phyloP scores from a whole-genome alignment of 371 early-diverging fungal species.

The Mortierella sp. region DNA sequence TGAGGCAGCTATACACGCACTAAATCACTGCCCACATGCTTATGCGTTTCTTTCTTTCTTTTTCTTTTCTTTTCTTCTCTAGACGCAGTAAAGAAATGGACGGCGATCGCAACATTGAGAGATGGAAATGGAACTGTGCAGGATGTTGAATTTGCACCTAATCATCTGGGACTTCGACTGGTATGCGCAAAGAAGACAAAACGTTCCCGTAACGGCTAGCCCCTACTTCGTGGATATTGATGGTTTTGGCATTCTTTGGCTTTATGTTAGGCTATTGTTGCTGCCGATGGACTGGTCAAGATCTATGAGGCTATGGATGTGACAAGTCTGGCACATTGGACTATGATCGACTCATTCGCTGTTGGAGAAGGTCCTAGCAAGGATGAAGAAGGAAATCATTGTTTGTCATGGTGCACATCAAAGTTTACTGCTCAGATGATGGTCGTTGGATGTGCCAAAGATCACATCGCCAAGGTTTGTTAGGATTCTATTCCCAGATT shows the following conservation, averaged over 20 bases:
- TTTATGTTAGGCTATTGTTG: slow-evolving; percentile 77
- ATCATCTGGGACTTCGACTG: slow-evolving; percentile 78
- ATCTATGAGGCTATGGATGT: slow-evolving; percentile 93
- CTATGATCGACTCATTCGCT: slow-evolving; percentile 79
- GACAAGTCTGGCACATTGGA: slow-evolving; percentile 84
- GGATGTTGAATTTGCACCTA: slow-evolving; percentile 92
- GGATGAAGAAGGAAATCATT: slow-evolving; percentile 74
- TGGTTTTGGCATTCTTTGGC: background rate
- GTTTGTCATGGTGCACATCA: slow-evolving; percentile 92
- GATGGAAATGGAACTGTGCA: slow-evolving; percentile 84
- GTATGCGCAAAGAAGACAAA: slow-evolving; percentile 47
- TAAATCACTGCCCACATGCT: too few relatives aligned
- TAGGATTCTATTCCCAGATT: background rate
- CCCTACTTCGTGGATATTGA: too few relatives aligned
- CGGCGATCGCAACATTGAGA: slow-evolving; percentile 77
- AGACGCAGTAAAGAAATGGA: slow-evolving; percentile 75
- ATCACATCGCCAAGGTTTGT: slow-evolving; percentile 77
- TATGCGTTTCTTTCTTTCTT: too few relatives aligned
- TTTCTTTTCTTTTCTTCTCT: background rate
- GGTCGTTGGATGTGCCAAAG: slow-evolving; percentile 89
- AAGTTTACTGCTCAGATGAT: slow-evolving; percentile 83
- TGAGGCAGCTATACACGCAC: too few relatives aligned
- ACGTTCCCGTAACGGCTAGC: background rate
- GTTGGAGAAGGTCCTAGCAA: slow-evolving; percentile 52
- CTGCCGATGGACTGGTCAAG: slow-evolving; percentile 89